These are phyloP conservation scores for Serendipita sp. DNA, from an alignment of 768 basidiomycete genomes.

Conservation along the genomic window DNA sequence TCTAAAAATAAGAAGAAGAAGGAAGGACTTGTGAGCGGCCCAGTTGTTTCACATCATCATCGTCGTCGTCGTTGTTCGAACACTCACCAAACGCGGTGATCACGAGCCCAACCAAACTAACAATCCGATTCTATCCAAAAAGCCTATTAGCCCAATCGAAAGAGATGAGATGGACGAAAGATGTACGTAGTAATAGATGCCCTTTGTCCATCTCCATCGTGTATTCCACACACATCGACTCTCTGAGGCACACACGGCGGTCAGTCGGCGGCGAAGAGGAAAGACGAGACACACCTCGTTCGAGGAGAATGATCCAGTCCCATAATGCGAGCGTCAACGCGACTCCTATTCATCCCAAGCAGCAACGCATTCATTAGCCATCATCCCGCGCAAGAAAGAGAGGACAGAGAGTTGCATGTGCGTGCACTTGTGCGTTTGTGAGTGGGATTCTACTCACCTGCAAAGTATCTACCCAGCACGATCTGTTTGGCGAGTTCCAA, in stretches of 20 bases:
- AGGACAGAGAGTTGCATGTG: too few relatives aligned
- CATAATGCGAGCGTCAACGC: not conserved
- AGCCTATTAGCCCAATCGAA: not conserved
- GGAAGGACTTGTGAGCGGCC: not conserved
- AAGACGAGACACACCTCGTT: not conserved
- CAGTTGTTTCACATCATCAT: not conserved
- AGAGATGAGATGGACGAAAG: not conserved
- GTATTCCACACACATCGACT: not conserved
- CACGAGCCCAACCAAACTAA: not conserved
- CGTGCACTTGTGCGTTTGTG: not conserved
- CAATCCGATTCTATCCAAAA: not conserved
- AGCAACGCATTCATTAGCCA: not conserved
- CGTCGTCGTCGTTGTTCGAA: not conserved
- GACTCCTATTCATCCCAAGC: not conserved
- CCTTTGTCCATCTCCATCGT: not conserved
- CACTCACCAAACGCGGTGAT: not conserved
- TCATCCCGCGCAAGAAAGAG: not conserved
- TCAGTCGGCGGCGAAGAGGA: not conserved
- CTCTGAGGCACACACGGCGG: too few relatives aligned
- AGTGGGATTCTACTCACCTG: not conserved
- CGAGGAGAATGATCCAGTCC: not conserved
- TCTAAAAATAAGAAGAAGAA: not conserved
- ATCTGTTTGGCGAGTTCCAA: not conserved
- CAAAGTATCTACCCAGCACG: not conserved
- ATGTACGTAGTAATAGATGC: not conserved